A percentile compares a stretch with the other conserved stretches of the same genome.
Conservation (phyloP, 176 grass and related monocot genomes). For the Cenchrus purpureus region DNA sequence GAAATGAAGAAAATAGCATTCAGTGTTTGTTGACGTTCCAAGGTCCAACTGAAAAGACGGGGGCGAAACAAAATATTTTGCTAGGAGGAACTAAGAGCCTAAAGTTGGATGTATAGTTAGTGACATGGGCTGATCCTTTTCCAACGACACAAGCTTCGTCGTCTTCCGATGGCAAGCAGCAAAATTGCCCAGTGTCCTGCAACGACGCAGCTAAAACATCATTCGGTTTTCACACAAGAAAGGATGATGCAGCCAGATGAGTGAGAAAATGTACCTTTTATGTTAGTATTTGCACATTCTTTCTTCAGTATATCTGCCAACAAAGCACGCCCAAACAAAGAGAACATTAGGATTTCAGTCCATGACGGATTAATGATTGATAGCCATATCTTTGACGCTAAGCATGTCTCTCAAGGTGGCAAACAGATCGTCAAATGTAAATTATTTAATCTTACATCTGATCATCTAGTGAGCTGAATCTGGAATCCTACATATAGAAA, state of each 20-base stretch:
- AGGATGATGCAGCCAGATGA: not conserved
- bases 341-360: conserved; percentile 24
- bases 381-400: conserved; percentile 33
- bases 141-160: not conserved
- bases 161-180: conserved; percentile 33
- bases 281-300: conserved; percentile 65
- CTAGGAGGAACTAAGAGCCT: conserved; percentile 36
- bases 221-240: not conserved
- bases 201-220: not conserved
- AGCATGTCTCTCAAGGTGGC: conserved; percentile 28
- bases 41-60: not conserved
- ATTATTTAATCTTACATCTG: conserved; percentile 35
- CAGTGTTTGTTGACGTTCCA: conserved; percentile 27
- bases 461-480: conserved; percentile 44
- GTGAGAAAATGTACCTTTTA: conserved; percentile 46
- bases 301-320: conserved; percentile 43
- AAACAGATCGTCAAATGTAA: conserved; percentile 33
- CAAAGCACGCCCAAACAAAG: conserved; percentile 17
- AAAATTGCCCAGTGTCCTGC: conserved; percentile 75
- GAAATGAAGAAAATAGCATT: not conserved
- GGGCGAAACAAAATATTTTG: conserved; percentile 11
- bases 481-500: conserved; percentile 47
- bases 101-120: conserved; percentile 49
- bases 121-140: conserved; percentile 48
- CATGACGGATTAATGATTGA: not conserved